phyloP scores from a whole-genome alignment of 2,329 filamentous ascomycete genomes.

The Ceratocystis eucalypticola region DNA sequence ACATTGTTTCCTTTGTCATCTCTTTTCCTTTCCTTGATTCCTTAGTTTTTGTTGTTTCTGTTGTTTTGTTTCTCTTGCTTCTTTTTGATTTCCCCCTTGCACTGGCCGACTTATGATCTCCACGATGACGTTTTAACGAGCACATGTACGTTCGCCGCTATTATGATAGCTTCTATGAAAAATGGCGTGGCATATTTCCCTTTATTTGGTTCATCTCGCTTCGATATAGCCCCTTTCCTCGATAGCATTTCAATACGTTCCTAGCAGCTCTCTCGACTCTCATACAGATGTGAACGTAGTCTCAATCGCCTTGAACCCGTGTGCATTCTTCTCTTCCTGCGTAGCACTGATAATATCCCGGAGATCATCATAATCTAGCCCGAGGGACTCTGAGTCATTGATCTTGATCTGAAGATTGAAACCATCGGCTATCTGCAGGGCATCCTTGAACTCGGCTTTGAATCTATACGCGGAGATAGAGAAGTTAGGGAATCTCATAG shows the following conservation, averaged over 20 bases:
- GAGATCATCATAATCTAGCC: slow-evolving; percentile 26
- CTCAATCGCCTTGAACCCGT: not conserved
- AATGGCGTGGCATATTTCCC: not conserved
- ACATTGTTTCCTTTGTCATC: not conserved
- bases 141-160: not conserved
- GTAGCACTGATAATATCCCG: not conserved
- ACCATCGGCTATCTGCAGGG: not conserved
- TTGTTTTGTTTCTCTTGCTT: not conserved
- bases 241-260: not conserved
- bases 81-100: not conserved
- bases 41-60: not conserved
- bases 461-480: not conserved
- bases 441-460: not conserved
- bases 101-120: not conserved
- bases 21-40: slow-evolving; percentile 2
- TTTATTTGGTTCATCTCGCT: not conserved
- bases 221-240: not conserved
- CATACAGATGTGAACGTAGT: not conserved
- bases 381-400: not conserved
- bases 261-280: not conserved
- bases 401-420: not conserved
- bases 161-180: slow-evolving; percentile 5
- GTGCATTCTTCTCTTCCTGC: not conserved
- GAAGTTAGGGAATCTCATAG: not conserved
- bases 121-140: not conserved